Evolutionary conservation across 345 rosid genomes (phyloP).

Genomic region (Pistacia atlantica): DNA sequence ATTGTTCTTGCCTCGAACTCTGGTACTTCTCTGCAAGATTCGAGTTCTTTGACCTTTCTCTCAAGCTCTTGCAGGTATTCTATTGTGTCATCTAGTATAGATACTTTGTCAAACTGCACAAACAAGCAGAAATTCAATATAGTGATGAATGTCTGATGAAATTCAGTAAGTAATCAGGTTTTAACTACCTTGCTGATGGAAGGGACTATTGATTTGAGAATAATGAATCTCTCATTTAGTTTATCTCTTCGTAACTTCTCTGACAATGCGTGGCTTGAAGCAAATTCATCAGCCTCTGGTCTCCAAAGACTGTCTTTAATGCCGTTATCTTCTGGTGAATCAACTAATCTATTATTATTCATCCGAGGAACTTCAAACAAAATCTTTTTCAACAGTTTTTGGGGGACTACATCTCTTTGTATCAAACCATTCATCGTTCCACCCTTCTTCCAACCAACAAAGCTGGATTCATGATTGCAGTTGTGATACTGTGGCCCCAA

Average conservation of each 20-base stretch:
- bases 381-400: conserved; percentile 72
- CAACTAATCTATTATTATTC: conserved; percentile 40
- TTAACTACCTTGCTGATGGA: conserved; percentile 65
- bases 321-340: conserved; percentile 39
- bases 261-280: conserved; percentile 38
- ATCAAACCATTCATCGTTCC: conserved; percentile 24
- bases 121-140: conserved; percentile 10
- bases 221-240: conserved; percentile 54
- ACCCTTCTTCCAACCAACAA: conserved; percentile 57
- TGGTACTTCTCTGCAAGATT: conserved; percentile 39
- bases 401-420: conserved; percentile 36
- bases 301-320: conserved; percentile 37
- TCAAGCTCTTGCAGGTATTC: conserved; percentile 68
- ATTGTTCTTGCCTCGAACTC: conserved; percentile 43
- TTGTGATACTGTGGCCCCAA: conserved; percentile 50
- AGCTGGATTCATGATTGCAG: conserved; percentile 59
- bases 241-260: conserved; percentile 56
- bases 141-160: background rate
- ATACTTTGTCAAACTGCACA: conserved; percentile 68
- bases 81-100: conserved; percentile 82
- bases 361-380: conserved; percentile 70
- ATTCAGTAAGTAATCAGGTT: background rate
- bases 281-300: conserved; percentile 53
- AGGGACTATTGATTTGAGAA: conserved; percentile 72
- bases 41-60: conserved; percentile 67